Conservation (phyloP, 805 yeast species). For the Wickerhamomyces bovis region DNA sequence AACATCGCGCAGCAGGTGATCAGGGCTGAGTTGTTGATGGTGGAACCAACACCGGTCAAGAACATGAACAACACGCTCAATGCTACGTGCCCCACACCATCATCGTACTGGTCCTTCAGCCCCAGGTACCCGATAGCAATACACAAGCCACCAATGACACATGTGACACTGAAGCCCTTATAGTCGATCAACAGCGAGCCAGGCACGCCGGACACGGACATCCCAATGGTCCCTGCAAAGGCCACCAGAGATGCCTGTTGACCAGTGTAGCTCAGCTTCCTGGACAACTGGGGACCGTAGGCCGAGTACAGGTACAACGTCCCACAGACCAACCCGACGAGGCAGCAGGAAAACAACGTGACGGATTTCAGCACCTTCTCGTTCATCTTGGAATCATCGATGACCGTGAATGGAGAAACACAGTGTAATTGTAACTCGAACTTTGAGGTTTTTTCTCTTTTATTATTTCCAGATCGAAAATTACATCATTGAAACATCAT, state of each 20-base stretch:
- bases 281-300: conserved; percentile 72
- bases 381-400: background rate
- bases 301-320: conserved; percentile 73
- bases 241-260: conserved; percentile 61
- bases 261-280: conserved; percentile 49
- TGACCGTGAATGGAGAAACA: background rate
- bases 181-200: conserved; percentile 62
- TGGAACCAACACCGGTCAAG: conserved; percentile 63
- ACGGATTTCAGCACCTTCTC: conserved; percentile 4
- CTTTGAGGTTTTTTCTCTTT: background rate
- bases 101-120: conserved; percentile 44
- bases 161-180: conserved; percentile 50
- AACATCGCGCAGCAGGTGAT: conserved; percentile 69
- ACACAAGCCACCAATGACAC: conserved; percentile 42
- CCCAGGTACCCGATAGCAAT: conserved; percentile 52
- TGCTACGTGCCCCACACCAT: conserved; percentile 31
- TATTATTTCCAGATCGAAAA: background rate
- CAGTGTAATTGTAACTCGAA: too few species aligned
- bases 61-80: conserved; percentile 43
- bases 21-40: conserved; percentile 56
- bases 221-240: conserved; percentile 60
- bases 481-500: background rate
- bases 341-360: conserved; percentile 15
- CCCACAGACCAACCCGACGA: conserved; percentile 56
- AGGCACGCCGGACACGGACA: conserved; percentile 58